Percentiles rank a stretch among this genome's conserved stretches.
Evolutionary conservation across 2,329 filamentous ascomycete species (phyloP).

Genomic region (Alternaria gaisen): DNA sequence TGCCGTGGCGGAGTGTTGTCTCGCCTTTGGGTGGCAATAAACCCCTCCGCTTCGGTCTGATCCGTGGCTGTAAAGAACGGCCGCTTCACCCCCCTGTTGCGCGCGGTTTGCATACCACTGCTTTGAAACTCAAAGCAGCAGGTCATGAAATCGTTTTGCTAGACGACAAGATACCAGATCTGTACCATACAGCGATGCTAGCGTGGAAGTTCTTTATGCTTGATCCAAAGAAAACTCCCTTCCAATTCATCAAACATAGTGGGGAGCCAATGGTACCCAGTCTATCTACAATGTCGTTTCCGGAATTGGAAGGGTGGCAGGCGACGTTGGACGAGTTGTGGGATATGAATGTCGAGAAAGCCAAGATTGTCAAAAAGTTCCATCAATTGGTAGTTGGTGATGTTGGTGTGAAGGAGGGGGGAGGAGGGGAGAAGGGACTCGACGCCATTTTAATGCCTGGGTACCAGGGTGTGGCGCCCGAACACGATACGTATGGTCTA

Average conservation of each 20-base stretch:
- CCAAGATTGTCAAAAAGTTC: conserved; percentile 51
- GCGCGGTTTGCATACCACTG: conserved; percentile 55
- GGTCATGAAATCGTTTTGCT: conserved; percentile 56
- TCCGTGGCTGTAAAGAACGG: conserved; percentile 58
- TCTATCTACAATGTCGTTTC: conserved; percentile 45
- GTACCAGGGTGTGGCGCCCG: conserved; percentile 61
- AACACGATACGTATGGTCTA: conserved; percentile 61
- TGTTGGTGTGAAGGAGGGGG: not conserved
- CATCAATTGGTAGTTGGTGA: conserved; percentile 48
- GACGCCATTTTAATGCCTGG: conserved; percentile 62
- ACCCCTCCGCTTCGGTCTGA: conserved; percentile 59
- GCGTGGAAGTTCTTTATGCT: conserved; percentile 56
- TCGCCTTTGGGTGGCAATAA: not conserved
- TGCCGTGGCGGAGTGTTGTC: conserved; percentile 57
- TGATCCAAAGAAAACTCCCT: conserved; percentile 47
- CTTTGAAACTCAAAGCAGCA: conserved; percentile 49
- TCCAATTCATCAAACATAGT: conserved; percentile 45
- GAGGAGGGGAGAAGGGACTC: conserved; percentile 50
- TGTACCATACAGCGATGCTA: conserved; percentile 48
- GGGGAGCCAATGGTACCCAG: conserved; percentile 58
- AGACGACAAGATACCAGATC: conserved; percentile 37
- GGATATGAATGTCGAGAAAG: conserved; percentile 53
- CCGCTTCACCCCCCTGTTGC: conserved; percentile 63
- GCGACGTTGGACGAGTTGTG: conserved; percentile 53
- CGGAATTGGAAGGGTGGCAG: conserved; percentile 43